Conservation (phyloP, 2,329 filamentous ascomycete species). For the Colletotrichum sidae region DNA sequence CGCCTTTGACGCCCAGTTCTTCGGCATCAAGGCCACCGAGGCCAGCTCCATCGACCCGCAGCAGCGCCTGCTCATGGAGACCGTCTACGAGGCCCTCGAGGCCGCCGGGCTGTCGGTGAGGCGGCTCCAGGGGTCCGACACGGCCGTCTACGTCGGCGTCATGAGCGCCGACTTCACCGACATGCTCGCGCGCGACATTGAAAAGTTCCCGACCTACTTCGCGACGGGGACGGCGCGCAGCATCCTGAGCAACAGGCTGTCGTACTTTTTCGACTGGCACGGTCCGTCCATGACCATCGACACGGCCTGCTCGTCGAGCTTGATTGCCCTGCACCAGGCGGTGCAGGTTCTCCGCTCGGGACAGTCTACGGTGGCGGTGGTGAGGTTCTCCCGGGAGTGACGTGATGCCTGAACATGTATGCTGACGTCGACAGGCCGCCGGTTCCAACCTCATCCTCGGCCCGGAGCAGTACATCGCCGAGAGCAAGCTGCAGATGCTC, state of each 20-base stretch:
- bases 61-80: slow-evolving; percentile 47
- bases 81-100: slow-evolving; percentile 50
- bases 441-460: slow-evolving; percentile 41
- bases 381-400: too few relatives aligned
- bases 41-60: slow-evolving; percentile 48
- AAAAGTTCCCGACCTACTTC: slow-evolving; percentile 42
- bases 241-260: slow-evolving; percentile 53
- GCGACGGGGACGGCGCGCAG: slow-evolving; percentile 46
- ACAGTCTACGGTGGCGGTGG: slow-evolving; percentile 44
- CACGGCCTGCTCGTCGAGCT: slow-evolving; percentile 58
- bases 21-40: slow-evolving; percentile 43
- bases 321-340: slow-evolving; percentile 55
- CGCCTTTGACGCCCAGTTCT: slow-evolving; percentile 44
- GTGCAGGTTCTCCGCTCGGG: slow-evolving; percentile 48
- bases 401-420: too few relatives aligned
- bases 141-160: slow-evolving; percentile 47
- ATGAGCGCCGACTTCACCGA: slow-evolving; percentile 44
- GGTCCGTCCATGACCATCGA: slow-evolving; percentile 56
- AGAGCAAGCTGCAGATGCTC: slow-evolving; percentile 32
- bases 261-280: slow-evolving; percentile 53
- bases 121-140: slow-evolving; percentile 42
- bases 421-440: slow-evolving; percentile 34
- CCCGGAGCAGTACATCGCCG: slow-evolving; percentile 32
- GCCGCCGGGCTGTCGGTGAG: slow-evolving; percentile 45
- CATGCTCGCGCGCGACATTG: slow-evolving; percentile 40